Conservation (phyloP, 2,329 filamentous ascomycete species). For the Neofusicoccum ribis region DNA sequence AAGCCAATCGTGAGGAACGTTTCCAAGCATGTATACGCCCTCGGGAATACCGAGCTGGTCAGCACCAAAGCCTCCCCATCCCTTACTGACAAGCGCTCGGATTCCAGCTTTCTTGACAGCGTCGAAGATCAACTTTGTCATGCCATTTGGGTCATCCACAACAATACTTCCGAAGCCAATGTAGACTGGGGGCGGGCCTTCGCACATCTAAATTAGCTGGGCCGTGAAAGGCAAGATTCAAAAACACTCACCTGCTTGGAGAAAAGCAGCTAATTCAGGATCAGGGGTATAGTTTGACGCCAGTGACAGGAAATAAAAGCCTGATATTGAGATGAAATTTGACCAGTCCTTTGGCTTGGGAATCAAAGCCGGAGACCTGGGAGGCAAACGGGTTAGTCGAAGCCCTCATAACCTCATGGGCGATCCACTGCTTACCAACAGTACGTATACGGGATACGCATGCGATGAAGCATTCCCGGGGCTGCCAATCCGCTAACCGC, state of each 20-base stretch:
- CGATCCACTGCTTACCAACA: conserved; percentile 61
- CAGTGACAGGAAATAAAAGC: conserved; percentile 43
- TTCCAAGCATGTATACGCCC: conserved; percentile 79
- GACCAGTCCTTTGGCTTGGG: conserved; percentile 50
- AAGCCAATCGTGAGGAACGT: conserved; percentile 85
- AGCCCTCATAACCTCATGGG: too few species aligned
- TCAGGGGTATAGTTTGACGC: conserved; percentile 42
- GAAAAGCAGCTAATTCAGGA: conserved; percentile 40
- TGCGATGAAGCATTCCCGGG: conserved; percentile 71
- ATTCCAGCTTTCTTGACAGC: conserved; percentile 59
- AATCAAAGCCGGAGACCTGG: conserved; percentile 41
- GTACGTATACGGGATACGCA: conserved; percentile 55
- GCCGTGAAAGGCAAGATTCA: neutral
- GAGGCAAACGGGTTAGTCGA: too few species aligned
- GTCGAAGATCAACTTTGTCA: conserved; percentile 44
- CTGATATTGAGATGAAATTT: conserved; percentile 42
- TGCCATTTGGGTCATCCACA: conserved; percentile 43
- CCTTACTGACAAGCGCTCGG: conserved; percentile 81
- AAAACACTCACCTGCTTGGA: conserved; percentile 28
- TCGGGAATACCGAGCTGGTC: conserved; percentile 66
- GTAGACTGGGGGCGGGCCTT: conserved; percentile 42
- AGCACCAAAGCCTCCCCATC: conserved; percentile 81
- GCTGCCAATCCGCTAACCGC: conserved; percentile 79
- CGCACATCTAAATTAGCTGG: neutral
- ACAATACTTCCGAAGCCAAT: conserved; percentile 46